Evolutionary conservation across 441 rosid species (phyloP).

Genomic region (Biscutella laevigata): DNA sequence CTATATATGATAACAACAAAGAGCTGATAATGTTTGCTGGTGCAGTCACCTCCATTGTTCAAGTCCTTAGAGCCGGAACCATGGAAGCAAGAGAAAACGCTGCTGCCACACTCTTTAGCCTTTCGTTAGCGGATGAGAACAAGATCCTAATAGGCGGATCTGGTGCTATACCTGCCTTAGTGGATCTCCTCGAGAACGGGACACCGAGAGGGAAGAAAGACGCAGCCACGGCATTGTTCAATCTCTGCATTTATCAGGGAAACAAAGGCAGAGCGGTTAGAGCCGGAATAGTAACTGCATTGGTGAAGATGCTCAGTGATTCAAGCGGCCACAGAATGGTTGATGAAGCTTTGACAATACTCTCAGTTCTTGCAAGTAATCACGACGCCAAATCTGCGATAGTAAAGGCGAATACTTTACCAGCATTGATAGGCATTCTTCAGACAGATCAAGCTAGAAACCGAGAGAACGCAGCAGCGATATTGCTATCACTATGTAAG

Average conservation of each 20-base stretch:
- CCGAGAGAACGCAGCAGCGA: conserved; percentile 63
- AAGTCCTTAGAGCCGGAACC: conserved; percentile 62
- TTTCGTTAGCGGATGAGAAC: conserved; percentile 64
- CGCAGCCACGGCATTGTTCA: conserved; percentile 68
- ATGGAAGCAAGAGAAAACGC: conserved; percentile 87
- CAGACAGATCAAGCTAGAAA: conserved; percentile 69
- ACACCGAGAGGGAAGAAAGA: conserved; percentile 70
- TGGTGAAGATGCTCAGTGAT: conserved; percentile 74
- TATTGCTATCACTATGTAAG: conserved; percentile 56
- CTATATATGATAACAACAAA: conserved; percentile 85
- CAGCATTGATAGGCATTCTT: conserved; percentile 67
- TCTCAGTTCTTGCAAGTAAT: conserved; percentile 40
- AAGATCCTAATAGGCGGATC: conserved; percentile 68
- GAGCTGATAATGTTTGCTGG: conserved; percentile 62
- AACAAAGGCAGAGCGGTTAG: conserved; percentile 73
- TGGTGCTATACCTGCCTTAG: conserved; percentile 61
- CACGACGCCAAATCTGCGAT: conserved; percentile 58
- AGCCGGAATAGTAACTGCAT: conserved; percentile 65
- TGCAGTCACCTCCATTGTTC: conserved; percentile 70
- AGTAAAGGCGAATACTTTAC: conserved; percentile 67
- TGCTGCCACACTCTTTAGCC: conserved; percentile 73
- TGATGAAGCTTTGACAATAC: conserved; percentile 70
- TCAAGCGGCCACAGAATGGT: conserved; percentile 63
- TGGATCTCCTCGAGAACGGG: conserved; percentile 55
- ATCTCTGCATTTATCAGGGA: conserved; percentile 62